A percentile compares a stretch with the other conserved stretches of the same genome.
These are phyloP conservation scores for Crithidia expoeki DNA, from an alignment of 208 protist species.

Conservation along the genomic window DNA sequence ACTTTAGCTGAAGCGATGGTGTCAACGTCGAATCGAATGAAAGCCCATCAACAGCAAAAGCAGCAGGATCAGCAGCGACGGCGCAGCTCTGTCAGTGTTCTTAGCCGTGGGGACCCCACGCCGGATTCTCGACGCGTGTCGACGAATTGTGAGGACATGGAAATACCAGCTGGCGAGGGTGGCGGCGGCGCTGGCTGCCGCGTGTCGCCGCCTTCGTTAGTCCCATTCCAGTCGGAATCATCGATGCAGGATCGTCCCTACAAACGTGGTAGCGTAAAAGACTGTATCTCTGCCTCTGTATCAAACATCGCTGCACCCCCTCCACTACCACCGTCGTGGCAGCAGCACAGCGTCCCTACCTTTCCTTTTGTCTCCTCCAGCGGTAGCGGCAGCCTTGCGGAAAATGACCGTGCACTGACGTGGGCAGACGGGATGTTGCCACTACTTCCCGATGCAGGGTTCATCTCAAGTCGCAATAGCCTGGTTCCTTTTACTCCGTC, in stretches of 20 bases:
- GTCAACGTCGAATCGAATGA: slow-evolving; percentile 39
- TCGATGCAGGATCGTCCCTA: background rate
- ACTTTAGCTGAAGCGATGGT: slow-evolving; percentile 48
- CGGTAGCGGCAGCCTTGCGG: background rate
- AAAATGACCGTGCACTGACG: background rate
- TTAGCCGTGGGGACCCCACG: background rate
- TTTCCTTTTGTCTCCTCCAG: background rate
- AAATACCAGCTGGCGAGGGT: background rate
- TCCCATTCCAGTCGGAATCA: background rate
- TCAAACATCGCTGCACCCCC: background rate
- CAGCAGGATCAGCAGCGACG: slow-evolving; percentile 9
- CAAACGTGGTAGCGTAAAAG: too few relatives aligned
- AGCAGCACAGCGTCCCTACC: background rate
- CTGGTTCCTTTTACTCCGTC: background rate
- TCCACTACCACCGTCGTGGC: background rate
- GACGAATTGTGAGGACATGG: background rate
- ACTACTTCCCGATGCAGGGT: background rate
- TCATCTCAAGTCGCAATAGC: background rate
- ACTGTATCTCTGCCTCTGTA: too few relatives aligned
- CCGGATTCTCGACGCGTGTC: background rate
- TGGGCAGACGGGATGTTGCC: background rate
- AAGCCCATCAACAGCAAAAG: slow-evolving; percentile 7
- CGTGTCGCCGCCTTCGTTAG: background rate
- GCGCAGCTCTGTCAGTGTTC: background rate
- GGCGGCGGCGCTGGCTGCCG: background rate